Percentiles rank a stretch among this genome's conserved stretches.
These are phyloP conservation scores for Gliomastix tumulicola DNA, from an alignment of 2,329 filamentous ascomycete genomes.

Conservation along the genomic window DNA sequence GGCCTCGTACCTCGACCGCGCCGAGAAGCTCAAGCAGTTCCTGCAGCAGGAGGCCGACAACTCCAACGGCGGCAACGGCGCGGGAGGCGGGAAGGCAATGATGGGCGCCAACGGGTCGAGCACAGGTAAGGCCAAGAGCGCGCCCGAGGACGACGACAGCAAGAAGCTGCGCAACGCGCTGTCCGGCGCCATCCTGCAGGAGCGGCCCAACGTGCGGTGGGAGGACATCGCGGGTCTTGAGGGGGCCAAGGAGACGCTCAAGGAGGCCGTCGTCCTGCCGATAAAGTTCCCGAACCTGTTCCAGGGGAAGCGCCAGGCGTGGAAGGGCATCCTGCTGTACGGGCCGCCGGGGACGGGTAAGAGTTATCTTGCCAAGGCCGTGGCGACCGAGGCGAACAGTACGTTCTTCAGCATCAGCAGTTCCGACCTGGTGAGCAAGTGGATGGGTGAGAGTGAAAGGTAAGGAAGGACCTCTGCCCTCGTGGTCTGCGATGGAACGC, in stretches of 20 bases:
- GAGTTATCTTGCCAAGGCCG: constrained; percentile 93
- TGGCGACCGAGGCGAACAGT: constrained; percentile 96
- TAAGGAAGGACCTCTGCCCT: constrained; percentile 26
- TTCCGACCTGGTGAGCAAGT: constrained; percentile 96
- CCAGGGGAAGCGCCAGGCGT: constrained; percentile 90
- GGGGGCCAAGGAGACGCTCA: constrained; percentile 89
- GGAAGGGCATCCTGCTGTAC: constrained; percentile 96
- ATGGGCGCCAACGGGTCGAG: constrained; percentile 68
- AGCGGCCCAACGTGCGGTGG: constrained; percentile 95
- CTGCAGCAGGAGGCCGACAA: constrained; percentile 70
- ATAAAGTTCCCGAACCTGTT: constrained; percentile 99
- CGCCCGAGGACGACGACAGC: constrained; percentile 77
- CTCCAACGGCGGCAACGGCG: constrained; percentile 67
- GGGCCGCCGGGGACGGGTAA: constrained; percentile 96
- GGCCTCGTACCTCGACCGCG: constrained; percentile 95
- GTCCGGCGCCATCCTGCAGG: constrained; percentile 84
- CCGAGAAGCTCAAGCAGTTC: constrained; percentile 94
- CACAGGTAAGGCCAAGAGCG: constrained; percentile 53
- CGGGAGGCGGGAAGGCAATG: constrained; percentile 50
- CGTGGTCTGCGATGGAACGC: background rate
- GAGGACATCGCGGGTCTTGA: constrained; percentile 96
- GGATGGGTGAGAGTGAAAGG: constrained; percentile 99
- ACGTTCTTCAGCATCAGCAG: constrained; percentile 98
- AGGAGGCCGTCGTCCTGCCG: constrained; percentile 94
- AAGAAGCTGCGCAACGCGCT: constrained; percentile 93